These are phyloP conservation scores for Backusella morwellensis DNA, from an alignment of 192 early-diverging fungal genomes.

Conservation along the genomic window DNA sequence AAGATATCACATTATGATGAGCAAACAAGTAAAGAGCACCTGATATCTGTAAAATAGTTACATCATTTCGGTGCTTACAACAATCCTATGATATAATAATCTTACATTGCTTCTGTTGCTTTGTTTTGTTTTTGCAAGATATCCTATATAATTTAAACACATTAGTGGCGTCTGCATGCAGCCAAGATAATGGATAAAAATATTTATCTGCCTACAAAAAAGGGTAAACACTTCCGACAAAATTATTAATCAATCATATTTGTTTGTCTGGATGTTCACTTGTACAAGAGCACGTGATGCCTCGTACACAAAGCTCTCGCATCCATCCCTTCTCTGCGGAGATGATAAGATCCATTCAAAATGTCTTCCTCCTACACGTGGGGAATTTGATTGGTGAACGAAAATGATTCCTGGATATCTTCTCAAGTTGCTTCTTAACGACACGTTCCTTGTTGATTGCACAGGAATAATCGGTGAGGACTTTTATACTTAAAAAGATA, in stretches of 20 bases:
- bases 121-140: neutral
- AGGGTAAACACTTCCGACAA: neutral
- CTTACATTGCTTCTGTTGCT: neutral
- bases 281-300: neutral
- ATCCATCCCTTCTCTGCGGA: neutral
- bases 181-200: neutral
- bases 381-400: neutral
- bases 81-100: neutral
- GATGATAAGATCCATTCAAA: constrained; percentile 3
- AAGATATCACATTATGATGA: neutral
- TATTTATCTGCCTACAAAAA: neutral
- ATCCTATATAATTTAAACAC: neutral
- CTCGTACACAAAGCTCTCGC: neutral
- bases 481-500: neutral
- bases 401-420: neutral
- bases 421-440: neutral
- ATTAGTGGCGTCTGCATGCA: neutral
- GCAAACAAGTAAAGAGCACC: neutral
- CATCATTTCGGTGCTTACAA: neutral
- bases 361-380: neutral
- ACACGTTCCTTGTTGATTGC: constrained; percentile 2
- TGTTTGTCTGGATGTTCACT: neutral
- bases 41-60: neutral
- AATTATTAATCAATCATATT: neutral
- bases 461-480: neutral